Evolutionary conservation across 306 rosid genomes (phyloP).

Genomic region (Mimosa pudica): DNA sequence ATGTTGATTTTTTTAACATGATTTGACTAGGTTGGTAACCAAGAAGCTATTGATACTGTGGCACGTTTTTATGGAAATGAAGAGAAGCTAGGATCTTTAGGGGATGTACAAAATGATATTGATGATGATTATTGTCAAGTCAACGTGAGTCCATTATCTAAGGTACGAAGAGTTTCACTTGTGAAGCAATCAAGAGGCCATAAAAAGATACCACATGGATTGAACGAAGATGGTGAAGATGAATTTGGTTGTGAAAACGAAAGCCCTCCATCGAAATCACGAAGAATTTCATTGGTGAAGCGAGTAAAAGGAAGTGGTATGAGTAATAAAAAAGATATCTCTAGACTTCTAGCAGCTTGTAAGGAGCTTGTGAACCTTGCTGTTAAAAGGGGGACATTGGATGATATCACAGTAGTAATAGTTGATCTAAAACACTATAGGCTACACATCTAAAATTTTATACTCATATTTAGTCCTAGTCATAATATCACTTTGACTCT

Average conservation of each 20-base stretch:
- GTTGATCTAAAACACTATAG: conserved; percentile 22
- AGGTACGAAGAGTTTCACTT: conserved; percentile 54
- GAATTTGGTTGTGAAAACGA: conserved; percentile 48
- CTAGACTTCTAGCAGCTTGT: conserved; percentile 57
- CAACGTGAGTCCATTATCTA: conserved; percentile 55
- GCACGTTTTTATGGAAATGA: conserved; percentile 37
- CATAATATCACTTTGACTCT: too few species aligned
- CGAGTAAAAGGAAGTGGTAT: conserved; percentile 39
- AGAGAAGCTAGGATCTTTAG: conserved; percentile 35
- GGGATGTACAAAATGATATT: conserved; percentile 34
- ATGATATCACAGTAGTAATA: conserved; percentile 69
- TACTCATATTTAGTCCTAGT: too few species aligned
- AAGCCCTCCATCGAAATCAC: conserved; percentile 51
- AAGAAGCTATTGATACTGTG: conserved; percentile 57
- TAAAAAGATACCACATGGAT: conserved; percentile 32
- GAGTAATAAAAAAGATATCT: conserved; percentile 20
- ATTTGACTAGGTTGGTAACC: conserved; percentile 54
- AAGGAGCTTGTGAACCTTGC: conserved; percentile 68
- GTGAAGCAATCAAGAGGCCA: conserved; percentile 42
- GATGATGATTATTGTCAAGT: conserved; percentile 39
- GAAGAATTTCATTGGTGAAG: conserved; percentile 50
- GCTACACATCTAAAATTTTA: background rate
- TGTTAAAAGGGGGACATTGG: conserved; percentile 56
- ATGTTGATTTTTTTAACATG: background rate
- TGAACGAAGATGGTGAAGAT: conserved; percentile 33